These are phyloP conservation scores for Ocimum tenuiflorum DNA, from an alignment of 257 asterid species.

Conservation along the genomic window DNA sequence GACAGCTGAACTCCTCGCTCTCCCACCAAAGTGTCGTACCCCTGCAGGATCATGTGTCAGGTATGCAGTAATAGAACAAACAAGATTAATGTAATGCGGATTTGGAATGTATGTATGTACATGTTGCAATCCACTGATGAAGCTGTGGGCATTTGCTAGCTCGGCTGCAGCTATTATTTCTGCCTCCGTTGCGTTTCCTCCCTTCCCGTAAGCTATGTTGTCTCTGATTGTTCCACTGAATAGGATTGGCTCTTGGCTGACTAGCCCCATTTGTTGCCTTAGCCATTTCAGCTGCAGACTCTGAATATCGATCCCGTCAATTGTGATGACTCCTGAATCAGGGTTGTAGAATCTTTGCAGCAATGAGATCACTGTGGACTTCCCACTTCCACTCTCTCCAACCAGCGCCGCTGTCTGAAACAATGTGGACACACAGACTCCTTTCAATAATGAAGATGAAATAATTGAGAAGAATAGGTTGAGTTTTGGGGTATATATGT, in stretches of 20 bases:
- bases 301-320: conserved; percentile 53
- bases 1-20: conserved; percentile 68
- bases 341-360: conserved; percentile 56
- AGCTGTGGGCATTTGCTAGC: conserved; percentile 65
- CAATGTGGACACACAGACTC: no score
- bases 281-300: conserved; percentile 53
- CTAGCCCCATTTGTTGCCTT: conserved; percentile 72
- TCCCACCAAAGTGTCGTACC: conserved; percentile 61
- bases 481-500: no score
- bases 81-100: no score
- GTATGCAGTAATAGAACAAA: no score
- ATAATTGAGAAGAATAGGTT: no score
- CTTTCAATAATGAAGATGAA: no score
- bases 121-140: conserved; percentile 57
- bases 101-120: no score
- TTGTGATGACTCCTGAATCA: conserved; percentile 45
- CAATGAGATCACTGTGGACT: conserved; percentile 56
- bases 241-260: conserved; percentile 66
- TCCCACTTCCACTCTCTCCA: conserved; percentile 82
- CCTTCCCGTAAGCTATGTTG: conserved; percentile 65
- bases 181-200: conserved; percentile 46
- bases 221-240: conserved; percentile 57
- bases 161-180: conserved; percentile 56
- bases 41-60: conserved; percentile 20
- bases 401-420: conserved; percentile 71